These are phyloP conservation scores for Sporothrix inflata DNA, from an alignment of 2,329 filamentous ascomycete genomes.

Conservation along the genomic window DNA sequence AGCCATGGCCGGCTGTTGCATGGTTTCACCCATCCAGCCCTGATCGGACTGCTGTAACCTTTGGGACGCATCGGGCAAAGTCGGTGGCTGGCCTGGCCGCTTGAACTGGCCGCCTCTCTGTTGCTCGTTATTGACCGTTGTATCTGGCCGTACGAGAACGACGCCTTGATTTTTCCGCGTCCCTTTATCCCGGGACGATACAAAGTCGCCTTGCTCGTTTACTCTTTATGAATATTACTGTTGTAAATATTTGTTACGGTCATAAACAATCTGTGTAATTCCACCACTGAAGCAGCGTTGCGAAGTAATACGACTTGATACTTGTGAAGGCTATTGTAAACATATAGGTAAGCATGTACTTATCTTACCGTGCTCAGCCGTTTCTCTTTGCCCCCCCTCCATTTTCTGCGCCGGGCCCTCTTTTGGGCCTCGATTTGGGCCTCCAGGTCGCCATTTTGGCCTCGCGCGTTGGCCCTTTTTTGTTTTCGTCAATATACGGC, in stretches of 20 bases:
- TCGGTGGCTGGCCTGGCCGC: not conserved
- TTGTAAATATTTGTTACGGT: not conserved
- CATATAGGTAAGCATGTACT: not conserved
- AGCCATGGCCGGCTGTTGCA: conserved; percentile 21
- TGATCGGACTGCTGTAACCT: conserved; percentile 25
- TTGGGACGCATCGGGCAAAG: conserved; percentile 16
- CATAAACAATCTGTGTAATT: not conserved
- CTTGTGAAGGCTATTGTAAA: not conserved
- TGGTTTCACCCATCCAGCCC: conserved; percentile 29
- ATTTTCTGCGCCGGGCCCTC: not conserved
- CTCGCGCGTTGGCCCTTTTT: not conserved
- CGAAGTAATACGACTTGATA: not conserved
- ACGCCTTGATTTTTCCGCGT: not conserved
- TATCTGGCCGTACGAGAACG: not conserved
- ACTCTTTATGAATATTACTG: not conserved
- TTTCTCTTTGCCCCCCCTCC: not conserved
- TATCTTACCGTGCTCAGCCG: not conserved
- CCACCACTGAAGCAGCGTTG: not conserved
- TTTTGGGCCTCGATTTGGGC: conserved; percentile 21
- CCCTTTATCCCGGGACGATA: not conserved
- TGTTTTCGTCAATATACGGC: not conserved
- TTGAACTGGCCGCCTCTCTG: not conserved
- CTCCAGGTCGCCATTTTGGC: conserved; percentile 13
- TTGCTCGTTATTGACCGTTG: conserved; percentile 4
- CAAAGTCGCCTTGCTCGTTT: not conserved